Percentiles rank a stretch among this genome's conserved stretches.
phyloP scores from a whole-genome alignment of 2,329 filamentous ascomycete species.

The Stachybotrys chlorohalonatus region DNA sequence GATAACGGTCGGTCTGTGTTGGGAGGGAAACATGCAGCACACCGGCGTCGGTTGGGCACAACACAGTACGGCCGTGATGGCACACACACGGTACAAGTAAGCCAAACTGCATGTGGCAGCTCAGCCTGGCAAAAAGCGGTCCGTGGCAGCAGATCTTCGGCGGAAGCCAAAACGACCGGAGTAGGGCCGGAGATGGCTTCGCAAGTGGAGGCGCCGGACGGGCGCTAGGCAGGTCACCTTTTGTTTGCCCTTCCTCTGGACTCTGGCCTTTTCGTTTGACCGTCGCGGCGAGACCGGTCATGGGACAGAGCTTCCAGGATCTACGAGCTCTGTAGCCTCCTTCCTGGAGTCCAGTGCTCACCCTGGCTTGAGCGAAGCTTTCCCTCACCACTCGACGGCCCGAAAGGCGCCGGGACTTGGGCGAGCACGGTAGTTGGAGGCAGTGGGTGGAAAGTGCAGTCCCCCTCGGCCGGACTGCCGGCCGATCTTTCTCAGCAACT shows the following conservation, averaged over 20 bases:
- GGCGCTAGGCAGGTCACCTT: conserved; percentile 3
- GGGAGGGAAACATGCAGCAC: too few relatives aligned
- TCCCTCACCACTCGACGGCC: background rate
- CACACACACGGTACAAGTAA: background rate
- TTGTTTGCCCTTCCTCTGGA: background rate
- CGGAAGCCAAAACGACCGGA: conserved; percentile 13
- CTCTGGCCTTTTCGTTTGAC: background rate
- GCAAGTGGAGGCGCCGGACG: background rate
- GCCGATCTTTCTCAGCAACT: too few relatives aligned
- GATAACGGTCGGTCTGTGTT: too few relatives aligned
- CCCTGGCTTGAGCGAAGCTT: background rate
- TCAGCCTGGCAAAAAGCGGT: background rate
- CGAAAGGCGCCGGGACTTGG: background rate
- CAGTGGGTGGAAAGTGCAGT: background rate
- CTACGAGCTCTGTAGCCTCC: background rate
- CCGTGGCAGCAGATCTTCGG: background rate
- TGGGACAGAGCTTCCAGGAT: background rate
- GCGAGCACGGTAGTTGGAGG: background rate
- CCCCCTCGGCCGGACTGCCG: too few relatives aligned
- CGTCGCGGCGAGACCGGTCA: too few relatives aligned
- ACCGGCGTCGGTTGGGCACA: too few relatives aligned
- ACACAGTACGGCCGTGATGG: background rate
- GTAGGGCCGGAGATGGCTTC: conserved; percentile 13
- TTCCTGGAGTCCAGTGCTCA: background rate
- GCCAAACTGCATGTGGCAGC: background rate